Conservation (phyloP, 2,329 filamentous ascomycete genomes). For the Pyrenophora seminiperda region DNA sequence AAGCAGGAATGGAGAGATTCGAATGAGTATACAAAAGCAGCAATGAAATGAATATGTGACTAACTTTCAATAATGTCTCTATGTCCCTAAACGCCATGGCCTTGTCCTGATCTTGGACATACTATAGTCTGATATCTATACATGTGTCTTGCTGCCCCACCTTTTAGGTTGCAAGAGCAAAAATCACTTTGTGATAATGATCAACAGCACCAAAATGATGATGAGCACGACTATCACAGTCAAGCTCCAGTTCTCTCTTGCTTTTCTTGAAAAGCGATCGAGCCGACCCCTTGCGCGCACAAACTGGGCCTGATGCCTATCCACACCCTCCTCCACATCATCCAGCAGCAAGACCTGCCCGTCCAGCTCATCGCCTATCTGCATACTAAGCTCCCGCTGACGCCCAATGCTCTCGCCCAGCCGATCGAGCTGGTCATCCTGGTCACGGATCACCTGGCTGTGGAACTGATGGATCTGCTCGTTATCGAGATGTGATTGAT, state of each 20-base stretch:
- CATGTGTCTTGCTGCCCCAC: background rate
- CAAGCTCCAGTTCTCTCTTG: conserved; percentile 87
- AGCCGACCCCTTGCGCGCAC: conserved; percentile 75
- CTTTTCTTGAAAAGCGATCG: conserved; percentile 72
- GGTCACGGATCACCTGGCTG: conserved; percentile 76
- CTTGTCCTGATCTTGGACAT: background rate
- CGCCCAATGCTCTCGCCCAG: conserved; percentile 85
- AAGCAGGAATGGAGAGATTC: too few species aligned
- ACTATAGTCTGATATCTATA: too few species aligned
- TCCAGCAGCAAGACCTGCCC: conserved; percentile 87
- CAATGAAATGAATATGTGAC: background rate
- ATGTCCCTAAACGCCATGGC: background rate
- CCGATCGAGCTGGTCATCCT: conserved; percentile 90
- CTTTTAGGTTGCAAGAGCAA: background rate
- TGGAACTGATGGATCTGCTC: conserved; percentile 88
- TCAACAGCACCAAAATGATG: conserved; percentile 78
- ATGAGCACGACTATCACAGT: conserved; percentile 79
- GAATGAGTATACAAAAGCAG: conserved; percentile 10
- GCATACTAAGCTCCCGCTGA: conserved; percentile 90
- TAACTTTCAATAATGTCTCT: background rate
- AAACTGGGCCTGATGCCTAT: conserved; percentile 77
- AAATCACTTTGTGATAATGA: conserved; percentile 63
- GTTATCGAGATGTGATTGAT: conserved; percentile 70
- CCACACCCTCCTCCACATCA: conserved; percentile 81
- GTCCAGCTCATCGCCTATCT: conserved; percentile 95